Evolutionary conservation across 768 basidiomycete genomes (phyloP).

Genomic region (Macrolepiota dolichaula): DNA sequence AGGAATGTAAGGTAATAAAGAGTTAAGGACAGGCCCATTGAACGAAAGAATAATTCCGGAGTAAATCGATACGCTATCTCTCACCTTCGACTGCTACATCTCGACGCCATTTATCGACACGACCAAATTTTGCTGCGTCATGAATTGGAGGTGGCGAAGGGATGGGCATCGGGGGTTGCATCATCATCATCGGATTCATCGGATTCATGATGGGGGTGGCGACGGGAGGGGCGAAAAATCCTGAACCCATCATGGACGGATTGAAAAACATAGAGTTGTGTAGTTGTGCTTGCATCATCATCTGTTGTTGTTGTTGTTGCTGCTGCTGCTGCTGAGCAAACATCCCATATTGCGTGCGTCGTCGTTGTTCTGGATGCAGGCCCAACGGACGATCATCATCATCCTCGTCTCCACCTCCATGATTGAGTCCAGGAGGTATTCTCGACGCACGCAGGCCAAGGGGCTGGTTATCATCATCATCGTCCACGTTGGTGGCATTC

Average conservation of each 20-base stretch:
- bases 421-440: constrained; percentile 21
- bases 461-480: constrained; percentile 69
- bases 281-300: constrained; percentile 78
- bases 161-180: constrained; percentile 41
- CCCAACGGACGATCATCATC: constrained; percentile 74
- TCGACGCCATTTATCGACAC: constrained; percentile 79
- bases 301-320: constrained; percentile 60
- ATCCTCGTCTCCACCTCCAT: constrained; percentile 29
- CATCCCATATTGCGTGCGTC: constrained; percentile 65
- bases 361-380: constrained; percentile 77
- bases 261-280: constrained; percentile 75
- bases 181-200: constrained; percentile 35
- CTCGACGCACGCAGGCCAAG: constrained; percentile 67
- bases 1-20: background rate
- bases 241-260: constrained; percentile 63
- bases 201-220: constrained; percentile 37
- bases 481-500: constrained; percentile 22
- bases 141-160: constrained; percentile 63
- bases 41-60: background rate
- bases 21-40: background rate
- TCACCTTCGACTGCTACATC: constrained; percentile 75
- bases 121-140: constrained; percentile 63
- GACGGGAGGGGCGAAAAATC: constrained; percentile 56
- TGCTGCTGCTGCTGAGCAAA: constrained; percentile 52
- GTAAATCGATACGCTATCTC: background rate